A percentile compares a stretch with the other conserved stretches of the same genome.
phyloP scores from a whole-genome alignment of 768 basidiomycete species.

The Tremella mesenterica region DNA sequence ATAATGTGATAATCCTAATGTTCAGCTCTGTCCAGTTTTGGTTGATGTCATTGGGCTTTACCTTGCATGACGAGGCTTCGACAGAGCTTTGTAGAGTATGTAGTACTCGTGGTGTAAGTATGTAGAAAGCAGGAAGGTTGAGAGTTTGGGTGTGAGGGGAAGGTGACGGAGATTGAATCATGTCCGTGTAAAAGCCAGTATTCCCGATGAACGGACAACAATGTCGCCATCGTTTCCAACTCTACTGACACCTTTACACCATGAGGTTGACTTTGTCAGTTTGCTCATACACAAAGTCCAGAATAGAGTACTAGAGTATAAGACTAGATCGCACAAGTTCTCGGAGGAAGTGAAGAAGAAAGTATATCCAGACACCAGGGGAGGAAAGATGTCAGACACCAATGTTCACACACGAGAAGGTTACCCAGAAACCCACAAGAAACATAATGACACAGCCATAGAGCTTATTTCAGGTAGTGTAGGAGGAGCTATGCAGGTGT shows the following conservation, averaged over 20 bases:
- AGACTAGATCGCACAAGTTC: too few relatives aligned
- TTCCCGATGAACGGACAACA: too few relatives aligned
- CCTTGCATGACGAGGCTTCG: constrained; percentile 16
- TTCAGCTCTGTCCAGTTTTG: background rate
- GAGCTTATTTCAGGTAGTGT: constrained; percentile 73
- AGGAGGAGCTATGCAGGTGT: constrained; percentile 85
- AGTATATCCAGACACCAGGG: too few relatives aligned
- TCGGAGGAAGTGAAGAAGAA: too few relatives aligned
- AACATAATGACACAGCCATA: constrained; percentile 37
- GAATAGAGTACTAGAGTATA: too few relatives aligned
- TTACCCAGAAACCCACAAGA: constrained; percentile 26
- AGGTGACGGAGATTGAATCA: background rate
- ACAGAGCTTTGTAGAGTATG: too few relatives aligned
- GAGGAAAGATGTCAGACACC: constrained; percentile 20
- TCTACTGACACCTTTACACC: too few relatives aligned
- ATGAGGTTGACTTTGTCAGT: too few relatives aligned
- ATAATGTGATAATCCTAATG: constrained; percentile 26
- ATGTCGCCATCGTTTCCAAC: too few relatives aligned
- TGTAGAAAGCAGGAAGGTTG: background rate
- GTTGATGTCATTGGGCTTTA: constrained; percentile 1
- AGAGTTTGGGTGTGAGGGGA: too few relatives aligned
- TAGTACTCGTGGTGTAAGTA: background rate
- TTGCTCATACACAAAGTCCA: too few relatives aligned
- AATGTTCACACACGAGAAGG: background rate
- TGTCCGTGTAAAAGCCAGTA: background rate